Base-by-base conservation (phyloP, 1,284 basidiomycete species). In the Chondrostereum purpureum region DNA sequence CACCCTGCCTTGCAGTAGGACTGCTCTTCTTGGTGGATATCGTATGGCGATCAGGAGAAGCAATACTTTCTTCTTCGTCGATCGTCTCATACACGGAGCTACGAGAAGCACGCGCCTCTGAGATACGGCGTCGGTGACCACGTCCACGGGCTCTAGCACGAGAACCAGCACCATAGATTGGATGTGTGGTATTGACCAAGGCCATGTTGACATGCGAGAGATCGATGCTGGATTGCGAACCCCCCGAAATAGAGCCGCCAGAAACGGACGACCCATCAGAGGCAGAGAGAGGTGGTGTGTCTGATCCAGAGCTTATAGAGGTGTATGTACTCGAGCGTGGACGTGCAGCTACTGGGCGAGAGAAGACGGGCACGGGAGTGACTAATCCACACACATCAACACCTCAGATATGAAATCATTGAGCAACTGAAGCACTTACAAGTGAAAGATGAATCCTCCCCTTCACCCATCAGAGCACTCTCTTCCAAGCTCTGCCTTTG, bases 71-170 rank as follows among this genome's bases (percentile, higher is more conserved):
- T 51, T 89, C 87, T 51, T 89, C 85, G 42, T 85, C 71, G 44
- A 90, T 89, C 0, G 82, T 88, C 57, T 88, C 85, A 49, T 87
- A 88, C 1, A 86, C 71, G 0, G 86, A 88, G 0, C 78, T 68
- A 2, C 81, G 70, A 8, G 83, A 83, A 11, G 73, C 72, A 18
- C 73, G 75, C 37, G 73, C 71, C 44, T 79, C 72, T 10, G 84
- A 86, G 41, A 78, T 73, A 2, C 82, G 75, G 42, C 81, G 78
- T 41, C 80, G 80, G 58, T 87, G 84, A 5, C 83, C 81, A 36
- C 75, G 71, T 1, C 82, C 80, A 13, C 75, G 71, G 27, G 77
- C 70, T 14, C 78, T 68, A 13, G 75, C 61, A 18, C 75, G 68
- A 5, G 61, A 59, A 5, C 59, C 56, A 10, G 58, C 59, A 17